Evolutionary conservation across 352 stramenopile species (phyloP), one percentile per base, ranked within the genome.

Genomic region (Pythium aristosporum): DNA sequence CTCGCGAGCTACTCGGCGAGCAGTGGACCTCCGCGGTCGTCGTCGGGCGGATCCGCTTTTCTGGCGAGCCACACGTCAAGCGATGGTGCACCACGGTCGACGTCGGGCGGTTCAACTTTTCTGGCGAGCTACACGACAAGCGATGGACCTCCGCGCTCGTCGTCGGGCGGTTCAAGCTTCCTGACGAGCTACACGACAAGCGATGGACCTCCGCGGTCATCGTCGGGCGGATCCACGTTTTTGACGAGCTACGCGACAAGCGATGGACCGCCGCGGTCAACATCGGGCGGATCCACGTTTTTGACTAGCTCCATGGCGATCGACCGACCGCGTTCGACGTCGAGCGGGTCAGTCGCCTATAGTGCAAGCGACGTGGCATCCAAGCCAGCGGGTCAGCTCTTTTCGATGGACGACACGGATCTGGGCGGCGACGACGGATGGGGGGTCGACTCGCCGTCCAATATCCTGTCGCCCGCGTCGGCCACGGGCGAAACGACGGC

Each of bases 381-480:
- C 16, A 57, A 69, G n/a, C 50, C 67, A 23, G 48, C 50, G 2
- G 49, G 44, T 1, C 62, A 91, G 50, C 66, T 94, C 23, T 91
- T 94, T 55, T 87, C 80, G 16, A 94, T 94, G 79, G 83, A 91
- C 11, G 82, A 92, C 39, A 60, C 81, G 30, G 65, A 72, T 48
- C 87, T 89, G 41, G 85, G 70, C 58, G 61, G 65, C 16, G 80
- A 90, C 49, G 85, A 94, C 39, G 82, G 76, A 2, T 94, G 85
- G 85, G 74, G 82, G 6, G 80, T 75, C 32, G 82, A 91, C 63
- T 94, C 82, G 42, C 85, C 57, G 23, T 64, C 85, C 21, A 73
- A 75, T 4, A 82, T 93, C 62, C 69, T 93, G 15, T 87, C 77
- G 13, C 63, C 67, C 8, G 57, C 47, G 16, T 58, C 52, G 1